Conservation (phyloP, 164 flowering plant genomes). For the Dillenia turbinata region DNA sequence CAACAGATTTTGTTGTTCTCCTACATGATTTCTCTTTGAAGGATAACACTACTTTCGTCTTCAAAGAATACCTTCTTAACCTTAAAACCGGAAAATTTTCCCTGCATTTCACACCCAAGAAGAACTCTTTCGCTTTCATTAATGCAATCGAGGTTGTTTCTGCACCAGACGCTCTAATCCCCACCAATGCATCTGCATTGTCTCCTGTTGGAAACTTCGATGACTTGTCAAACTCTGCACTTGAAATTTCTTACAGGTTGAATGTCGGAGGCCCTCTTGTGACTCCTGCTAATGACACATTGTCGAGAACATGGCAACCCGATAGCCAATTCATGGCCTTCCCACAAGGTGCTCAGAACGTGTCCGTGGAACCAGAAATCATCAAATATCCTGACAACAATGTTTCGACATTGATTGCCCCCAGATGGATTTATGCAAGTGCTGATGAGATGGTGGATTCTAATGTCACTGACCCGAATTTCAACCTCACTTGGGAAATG, state of each 20-base stretch:
- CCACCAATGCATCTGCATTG: constrained; percentile 46
- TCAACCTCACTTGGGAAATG: constrained; percentile 76
- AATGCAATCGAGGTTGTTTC: constrained; percentile 82
- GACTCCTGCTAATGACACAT: constrained; percentile 54
- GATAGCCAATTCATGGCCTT: constrained; percentile 33
- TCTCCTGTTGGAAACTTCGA: constrained; percentile 33
- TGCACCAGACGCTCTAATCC: constrained; percentile 51
- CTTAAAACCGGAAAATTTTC: constrained; percentile 37
- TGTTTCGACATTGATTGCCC: constrained; percentile 55
- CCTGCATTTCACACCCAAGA: constrained; percentile 54
- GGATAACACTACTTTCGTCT: constrained; percentile 17
- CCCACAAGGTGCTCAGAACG: constrained; percentile 39
- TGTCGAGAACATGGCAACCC: constrained; percentile 65
- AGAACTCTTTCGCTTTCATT: constrained; percentile 56
- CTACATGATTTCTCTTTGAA: constrained; percentile 56
- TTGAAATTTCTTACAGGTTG: constrained; percentile 50
- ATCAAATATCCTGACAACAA: constrained; percentile 43
- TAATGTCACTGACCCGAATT: constrained; percentile 24
- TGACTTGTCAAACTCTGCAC: constrained; percentile 38
- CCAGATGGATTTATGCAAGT: constrained; percentile 55
- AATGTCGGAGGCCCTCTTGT: constrained; percentile 70
- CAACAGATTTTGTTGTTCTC: constrained; percentile 47
- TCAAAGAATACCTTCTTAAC: constrained; percentile 69
- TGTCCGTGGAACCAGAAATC: constrained; percentile 27
- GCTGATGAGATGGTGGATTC: constrained; percentile 64